Evolutionary conservation across 2,329 filamentous ascomycete species (phyloP).

Genomic region (Phialophora verrucosa): DNA sequence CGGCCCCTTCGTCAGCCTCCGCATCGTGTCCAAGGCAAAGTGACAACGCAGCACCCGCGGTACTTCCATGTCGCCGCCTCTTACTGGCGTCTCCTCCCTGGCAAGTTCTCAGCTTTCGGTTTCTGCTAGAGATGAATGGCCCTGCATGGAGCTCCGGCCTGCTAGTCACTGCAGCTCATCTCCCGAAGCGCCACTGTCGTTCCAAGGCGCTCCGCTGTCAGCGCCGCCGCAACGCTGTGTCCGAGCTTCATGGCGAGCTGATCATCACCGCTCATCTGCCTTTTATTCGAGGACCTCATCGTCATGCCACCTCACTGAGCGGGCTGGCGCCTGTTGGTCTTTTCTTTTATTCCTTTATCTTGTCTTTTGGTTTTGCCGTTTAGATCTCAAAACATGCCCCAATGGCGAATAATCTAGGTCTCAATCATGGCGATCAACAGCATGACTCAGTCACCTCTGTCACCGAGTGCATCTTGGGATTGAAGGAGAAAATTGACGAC

Average conservation of each 20-base stretch:
- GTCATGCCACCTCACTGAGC: constrained; percentile 4
- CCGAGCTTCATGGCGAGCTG: constrained; percentile 14
- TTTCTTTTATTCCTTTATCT: constrained; percentile 8
- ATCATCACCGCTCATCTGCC: constrained; percentile 25
- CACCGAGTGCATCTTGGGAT: constrained; percentile 32
- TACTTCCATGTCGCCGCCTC: constrained; percentile 14
- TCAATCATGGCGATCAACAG: constrained; percentile 26
- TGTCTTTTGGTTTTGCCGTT: constrained; percentile 10
- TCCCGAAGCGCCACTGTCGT: constrained; percentile 10
- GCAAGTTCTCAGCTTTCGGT: constrained; percentile 1
- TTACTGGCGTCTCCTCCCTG: constrained; percentile 22
- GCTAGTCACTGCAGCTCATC: constrained; percentile 12
- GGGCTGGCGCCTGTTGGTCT: neutral
- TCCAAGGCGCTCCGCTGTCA: constrained; percentile 12
- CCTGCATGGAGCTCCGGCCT: constrained; percentile 8
- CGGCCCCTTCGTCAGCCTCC: constrained; percentile 16
- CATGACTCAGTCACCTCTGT: constrained; percentile 31
- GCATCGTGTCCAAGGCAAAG: constrained; percentile 9
- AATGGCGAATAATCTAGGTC: constrained; percentile 25
- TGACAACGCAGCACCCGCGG: constrained; percentile 30
- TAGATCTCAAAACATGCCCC: constrained; percentile 15
- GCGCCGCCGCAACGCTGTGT: neutral
- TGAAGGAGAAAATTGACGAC: constrained; percentile 28
- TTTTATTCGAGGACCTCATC: neutral
- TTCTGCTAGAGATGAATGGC: constrained; percentile 9